Evolutionary conservation across 495 filamentous ascomycete species (phyloP).

Genomic region (Aspergillus steynii): DNA sequence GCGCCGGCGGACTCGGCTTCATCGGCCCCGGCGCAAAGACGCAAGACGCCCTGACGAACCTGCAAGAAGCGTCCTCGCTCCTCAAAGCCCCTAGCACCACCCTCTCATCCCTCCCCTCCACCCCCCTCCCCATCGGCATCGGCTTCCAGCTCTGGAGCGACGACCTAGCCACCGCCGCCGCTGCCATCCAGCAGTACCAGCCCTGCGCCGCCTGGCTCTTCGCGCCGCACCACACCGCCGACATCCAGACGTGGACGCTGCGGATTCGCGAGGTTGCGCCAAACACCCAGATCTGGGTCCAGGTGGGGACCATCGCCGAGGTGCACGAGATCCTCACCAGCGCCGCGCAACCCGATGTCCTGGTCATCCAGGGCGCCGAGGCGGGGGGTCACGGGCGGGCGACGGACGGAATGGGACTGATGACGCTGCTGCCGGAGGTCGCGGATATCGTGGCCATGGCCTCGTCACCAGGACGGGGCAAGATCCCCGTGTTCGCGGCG

Average conservation of each 20-base stretch:
- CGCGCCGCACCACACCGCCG: constrained; percentile 49
- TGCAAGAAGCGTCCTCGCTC: constrained; percentile 33
- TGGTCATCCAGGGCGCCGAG: constrained; percentile 73
- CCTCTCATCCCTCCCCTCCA: constrained; percentile 16
- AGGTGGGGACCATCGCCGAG: constrained; percentile 58
- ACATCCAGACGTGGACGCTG: constrained; percentile 59
- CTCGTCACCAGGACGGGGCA: constrained; percentile 13
- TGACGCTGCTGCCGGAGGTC: constrained; percentile 59
- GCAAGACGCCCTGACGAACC: constrained; percentile 29
- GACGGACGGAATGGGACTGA: constrained; percentile 55
- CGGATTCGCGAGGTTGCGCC: constrained; percentile 44
- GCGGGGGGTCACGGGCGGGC: constrained; percentile 73
- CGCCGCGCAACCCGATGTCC: constrained; percentile 56
- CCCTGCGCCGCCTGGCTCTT: constrained; percentile 75
- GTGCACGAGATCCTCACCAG: constrained; percentile 42
- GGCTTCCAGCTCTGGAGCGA: constrained; percentile 63
- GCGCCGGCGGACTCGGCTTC: constrained; percentile 66
- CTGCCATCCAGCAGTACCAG: constrained; percentile 42
- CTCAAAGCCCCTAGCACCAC: constrained; percentile 19
- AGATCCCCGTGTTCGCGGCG: constrained; percentile 64
- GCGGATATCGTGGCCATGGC: constrained; percentile 49
- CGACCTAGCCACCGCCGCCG: constrained; percentile 43
- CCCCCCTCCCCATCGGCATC: constrained; percentile 57
- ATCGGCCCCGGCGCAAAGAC: constrained; percentile 43
- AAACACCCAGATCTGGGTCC: constrained; percentile 60